Evolutionary conservation across 1,139 yeast species (phyloP), one percentile per base, ranked within the genome.

Genomic region (Zygosaccharomyces pseudobailii): DNA sequence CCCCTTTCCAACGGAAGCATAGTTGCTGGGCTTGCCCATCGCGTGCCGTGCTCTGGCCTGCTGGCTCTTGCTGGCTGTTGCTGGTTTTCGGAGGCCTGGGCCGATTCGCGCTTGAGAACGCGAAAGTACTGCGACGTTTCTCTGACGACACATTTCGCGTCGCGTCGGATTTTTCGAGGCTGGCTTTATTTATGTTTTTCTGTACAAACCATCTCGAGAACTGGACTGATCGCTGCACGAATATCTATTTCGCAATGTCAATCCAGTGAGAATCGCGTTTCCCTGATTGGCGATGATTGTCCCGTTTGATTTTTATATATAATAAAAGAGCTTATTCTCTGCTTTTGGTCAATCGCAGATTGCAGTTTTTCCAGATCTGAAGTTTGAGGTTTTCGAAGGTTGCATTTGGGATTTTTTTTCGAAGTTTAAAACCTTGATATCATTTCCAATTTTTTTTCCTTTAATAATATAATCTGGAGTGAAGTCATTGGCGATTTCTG

Each of bases 181-280:
- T 38, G 33, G 41, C 24, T 38, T 28, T 38, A 19, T 27, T 38
- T 23, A 9, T 19, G 22, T 21, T 6, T 24, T 38, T 38, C 41
- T 38, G 20, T 35, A 22, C 38, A 35, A 6, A 22, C 10, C 7
- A 6, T 19, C 38, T 35, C 41, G 34, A 38, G 25, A 32, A 38
- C 30, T 28, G 19, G 41, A 38, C 28, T 10, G 21, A 38, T 34
- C 22, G 17, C 30, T 21, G 3, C 34, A 38, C 41, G 41, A 38
- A 28, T 21, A 38, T 36, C 30, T 13, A 13, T 13, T 13, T 23
- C 9, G 24, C 41, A 38, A 8, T 38, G 41, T 38, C 34, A 21
- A 38, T 38, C 41, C 6, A 19, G 8, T 28, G 25, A n/a, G 32
- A 20, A 38, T 38, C 41, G 41, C 41, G 41, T 38, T 20, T 22